These are phyloP conservation scores for Gonapodya prolifera DNA, from an alignment of 192 early-diverging fungal genomes.

Conservation along the genomic window DNA sequence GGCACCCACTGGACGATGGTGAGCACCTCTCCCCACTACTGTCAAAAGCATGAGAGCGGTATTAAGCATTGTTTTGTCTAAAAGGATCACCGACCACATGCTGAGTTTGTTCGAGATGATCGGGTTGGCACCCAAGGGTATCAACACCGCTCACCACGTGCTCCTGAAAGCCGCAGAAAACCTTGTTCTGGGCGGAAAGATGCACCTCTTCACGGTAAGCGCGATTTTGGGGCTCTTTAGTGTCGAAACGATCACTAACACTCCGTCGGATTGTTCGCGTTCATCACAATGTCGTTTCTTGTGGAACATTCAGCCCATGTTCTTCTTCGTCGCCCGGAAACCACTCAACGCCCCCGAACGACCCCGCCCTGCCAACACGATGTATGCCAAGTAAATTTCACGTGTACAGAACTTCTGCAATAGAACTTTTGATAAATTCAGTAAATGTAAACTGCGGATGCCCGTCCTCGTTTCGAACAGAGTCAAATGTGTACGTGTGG, in stretches of 20 bases:
- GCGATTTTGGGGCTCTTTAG: no score
- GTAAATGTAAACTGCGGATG: neutral
- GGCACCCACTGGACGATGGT: conserved; percentile 29
- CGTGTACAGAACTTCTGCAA: neutral
- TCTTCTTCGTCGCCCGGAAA: conserved; percentile 25
- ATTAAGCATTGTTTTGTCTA: conserved; percentile 11
- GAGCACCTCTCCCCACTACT: neutral
- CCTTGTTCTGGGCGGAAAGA: conserved; percentile 64
- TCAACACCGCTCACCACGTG: conserved; percentile 67
- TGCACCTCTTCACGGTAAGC: conserved; percentile 79
- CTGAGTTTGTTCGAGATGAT: conserved; percentile 66
- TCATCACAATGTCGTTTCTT: no score
- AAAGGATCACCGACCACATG: conserved; percentile 62
- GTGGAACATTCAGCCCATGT: no score
- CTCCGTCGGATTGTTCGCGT: no score
- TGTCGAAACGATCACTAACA: no score
- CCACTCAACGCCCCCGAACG: conserved; percentile 5
- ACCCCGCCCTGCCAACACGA: neutral
- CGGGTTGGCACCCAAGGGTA: conserved; percentile 74
- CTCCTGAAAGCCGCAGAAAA: conserved; percentile 69
- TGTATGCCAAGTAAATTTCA: neutral
- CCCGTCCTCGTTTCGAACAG: neutral
- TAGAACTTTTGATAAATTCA: neutral
- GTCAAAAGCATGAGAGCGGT: neutral
- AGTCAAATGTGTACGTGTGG: no score